Evolutionary conservation across 2,329 filamentous ascomycete species (phyloP).

Genomic region (Calonectria honghensis): DNA sequence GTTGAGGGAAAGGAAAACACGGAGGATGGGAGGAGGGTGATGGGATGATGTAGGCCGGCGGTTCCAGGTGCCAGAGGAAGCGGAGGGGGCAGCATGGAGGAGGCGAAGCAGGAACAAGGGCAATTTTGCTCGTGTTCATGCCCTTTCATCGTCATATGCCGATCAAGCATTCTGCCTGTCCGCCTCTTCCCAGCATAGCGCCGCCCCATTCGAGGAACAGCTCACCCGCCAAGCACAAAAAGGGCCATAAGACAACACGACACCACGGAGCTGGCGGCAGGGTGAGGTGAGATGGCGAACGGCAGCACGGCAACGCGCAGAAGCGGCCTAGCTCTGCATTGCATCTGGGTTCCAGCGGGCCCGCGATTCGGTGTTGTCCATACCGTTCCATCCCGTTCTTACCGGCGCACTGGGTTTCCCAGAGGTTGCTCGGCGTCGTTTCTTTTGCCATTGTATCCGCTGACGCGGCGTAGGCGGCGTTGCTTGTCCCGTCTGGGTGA

Average conservation of each 20-base stretch:
- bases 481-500: slow-evolving; percentile 4
- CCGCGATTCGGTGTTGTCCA: not conserved
- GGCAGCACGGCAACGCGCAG: slow-evolving; percentile 15
- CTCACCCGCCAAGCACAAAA: slow-evolving; percentile 18
- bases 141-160: slow-evolving; percentile 31
- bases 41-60: slow-evolving; percentile 21
- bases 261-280: slow-evolving; percentile 18
- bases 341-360: slow-evolving; percentile 20
- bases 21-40: slow-evolving; percentile 25
- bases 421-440: slow-evolving; percentile 24
- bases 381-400: slow-evolving; percentile 25
- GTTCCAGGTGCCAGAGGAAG: slow-evolving; percentile 4
- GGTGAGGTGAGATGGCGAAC: slow-evolving; percentile 16
- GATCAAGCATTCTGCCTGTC: slow-evolving; percentile 28
- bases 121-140: slow-evolving; percentile 35
- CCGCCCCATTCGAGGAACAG: slow-evolving; percentile 16
- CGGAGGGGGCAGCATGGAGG: slow-evolving; percentile 22
- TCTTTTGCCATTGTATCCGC: slow-evolving; percentile 12
- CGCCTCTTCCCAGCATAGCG: slow-evolving; percentile 32
- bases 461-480: slow-evolving; percentile 32
- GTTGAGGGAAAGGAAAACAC: slow-evolving; percentile 4
- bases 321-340: slow-evolving; percentile 6
- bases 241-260: slow-evolving; percentile 19
- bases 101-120: slow-evolving; percentile 26
- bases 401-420: slow-evolving; percentile 26